Evolutionary conservation across 1,284 basidiomycete species (phyloP), one percentile per base, ranked within the genome.

Genomic region (Rhizopogon parksii): DNA sequence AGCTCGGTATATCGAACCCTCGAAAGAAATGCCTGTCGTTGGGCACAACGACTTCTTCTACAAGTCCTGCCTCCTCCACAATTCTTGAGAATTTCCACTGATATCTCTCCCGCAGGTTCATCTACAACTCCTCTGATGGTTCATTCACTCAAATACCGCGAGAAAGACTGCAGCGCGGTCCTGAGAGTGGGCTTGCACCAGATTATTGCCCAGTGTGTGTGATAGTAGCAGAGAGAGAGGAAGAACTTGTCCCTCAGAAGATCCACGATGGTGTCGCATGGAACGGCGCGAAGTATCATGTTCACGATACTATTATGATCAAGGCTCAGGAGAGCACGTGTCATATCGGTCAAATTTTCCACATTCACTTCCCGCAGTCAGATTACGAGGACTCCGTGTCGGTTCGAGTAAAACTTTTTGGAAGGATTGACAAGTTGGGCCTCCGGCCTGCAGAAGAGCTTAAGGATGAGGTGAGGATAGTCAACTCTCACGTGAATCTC

Each of bases 251-350:
- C 12, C 63, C 65, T 5, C 51, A 53, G 2, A 55, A 61, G 2
- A 57, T 68, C n/a, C 47, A 57, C 3, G 63, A 68, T 34, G 78
- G 78, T 0, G 52, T 82, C 30, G 62, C 68, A 0, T 76, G 70
- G 56, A 62, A 61, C 12, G 76, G 73, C 1, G 53, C 66, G 0
- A 65, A 65, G 0, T 84, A 78, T 54, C 82, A 86, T 49, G 49
- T 70, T 1, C 60, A 77, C 46, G 83, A 87, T 47, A 84, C 76
- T 54, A 74, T 77, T 7, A 64, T 81, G 3, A 74, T 80, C 58
- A 70, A 68, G 40, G 66, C 71, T 1, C 61, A 64, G 0, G 54
- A 64, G 4, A 66, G 68, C 14, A 64, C 70, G 3, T 72, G 70
- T 15, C 56, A 60, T 14, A 60, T 77, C 35, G 75, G 65, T 1